Evolutionary conservation across 2,329 filamentous ascomycete genomes (phyloP).

Genomic region (Biscogniauxia mediterranea): DNA sequence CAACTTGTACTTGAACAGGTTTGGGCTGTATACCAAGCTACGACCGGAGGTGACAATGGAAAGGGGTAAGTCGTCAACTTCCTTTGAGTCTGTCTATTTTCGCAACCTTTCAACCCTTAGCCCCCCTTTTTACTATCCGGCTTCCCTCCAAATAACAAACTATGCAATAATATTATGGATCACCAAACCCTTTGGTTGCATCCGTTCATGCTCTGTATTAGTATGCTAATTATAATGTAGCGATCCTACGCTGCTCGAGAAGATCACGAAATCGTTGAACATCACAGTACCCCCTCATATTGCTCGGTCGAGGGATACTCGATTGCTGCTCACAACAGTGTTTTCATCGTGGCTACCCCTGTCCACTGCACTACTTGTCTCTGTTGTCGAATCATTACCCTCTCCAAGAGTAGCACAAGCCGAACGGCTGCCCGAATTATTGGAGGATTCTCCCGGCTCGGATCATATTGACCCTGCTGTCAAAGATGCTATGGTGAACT

Average conservation of each 20-base stretch:
- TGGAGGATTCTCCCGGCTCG: constrained; percentile 76
- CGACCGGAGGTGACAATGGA: constrained; percentile 75
- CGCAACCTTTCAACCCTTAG: neutral
- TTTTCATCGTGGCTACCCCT: constrained; percentile 90
- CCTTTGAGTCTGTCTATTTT: neutral
- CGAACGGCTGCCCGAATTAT: constrained; percentile 72
- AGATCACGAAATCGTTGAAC: constrained; percentile 88
- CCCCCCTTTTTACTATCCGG: no score
- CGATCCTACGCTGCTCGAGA: constrained; percentile 79
- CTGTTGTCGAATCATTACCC: constrained; percentile 88
- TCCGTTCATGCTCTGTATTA: neutral
- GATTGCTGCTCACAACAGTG: constrained; percentile 78
- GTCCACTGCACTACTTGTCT: constrained; percentile 88
- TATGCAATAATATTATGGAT: no score
- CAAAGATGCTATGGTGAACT: constrained; percentile 78
- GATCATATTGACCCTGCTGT: constrained; percentile 67
- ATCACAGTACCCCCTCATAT: constrained; percentile 84
- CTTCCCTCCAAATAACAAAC: no score
- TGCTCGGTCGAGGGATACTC: constrained; percentile 77
- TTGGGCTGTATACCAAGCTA: constrained; percentile 94
- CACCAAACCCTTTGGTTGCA: no score
- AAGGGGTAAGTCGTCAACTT: constrained; percentile 61
- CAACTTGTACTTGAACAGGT: constrained; percentile 93
- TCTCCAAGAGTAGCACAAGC: constrained; percentile 80
- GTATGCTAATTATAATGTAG: constrained; percentile 38